phyloP scores from a whole-genome alignment of 768 basidiomycete genomes.

The Tylopilus vinaceipallidus region DNA sequence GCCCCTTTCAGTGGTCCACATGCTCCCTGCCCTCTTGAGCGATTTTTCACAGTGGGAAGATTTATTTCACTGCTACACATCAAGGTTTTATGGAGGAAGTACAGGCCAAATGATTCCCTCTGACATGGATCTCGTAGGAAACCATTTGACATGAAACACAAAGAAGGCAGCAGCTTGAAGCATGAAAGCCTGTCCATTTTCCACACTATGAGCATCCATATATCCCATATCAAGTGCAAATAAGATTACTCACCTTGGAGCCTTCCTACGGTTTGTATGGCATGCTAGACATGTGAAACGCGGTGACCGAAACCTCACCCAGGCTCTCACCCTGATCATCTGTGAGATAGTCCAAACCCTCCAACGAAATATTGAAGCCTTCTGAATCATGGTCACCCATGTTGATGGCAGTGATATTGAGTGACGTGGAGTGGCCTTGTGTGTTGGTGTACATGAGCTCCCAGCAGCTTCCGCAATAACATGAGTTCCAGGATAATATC shows the following conservation, averaged over 20 bases:
- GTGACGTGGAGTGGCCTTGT: conserved; percentile 30
- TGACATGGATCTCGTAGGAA: too few relatives aligned
- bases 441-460: conserved; percentile 42
- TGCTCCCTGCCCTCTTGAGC: too few relatives aligned
- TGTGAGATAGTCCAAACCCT: conserved; percentile 38
- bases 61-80: too few relatives aligned
- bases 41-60: too few relatives aligned
- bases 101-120: too few relatives aligned
- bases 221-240: not conserved
- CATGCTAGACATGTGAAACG: too few relatives aligned
- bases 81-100: too few relatives aligned
- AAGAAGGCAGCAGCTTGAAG: not conserved
- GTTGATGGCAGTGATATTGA: conserved; percentile 55
- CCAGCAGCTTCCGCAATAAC: conserved; percentile 62
- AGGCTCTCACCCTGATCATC: conserved; percentile 23
- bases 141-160: not conserved
- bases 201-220: not conserved
- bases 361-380: conserved; percentile 38
- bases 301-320: too few relatives aligned
- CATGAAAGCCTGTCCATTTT: not conserved
- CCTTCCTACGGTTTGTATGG: conserved; percentile 12
- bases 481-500: conserved; percentile 50
- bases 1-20: too few relatives aligned
- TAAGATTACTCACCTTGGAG: not conserved
- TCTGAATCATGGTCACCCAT: conserved; percentile 28